These are phyloP conservation scores for Mycena maculata DNA, from an alignment of 768 basidiomycete genomes.

Conservation along the genomic window DNA sequence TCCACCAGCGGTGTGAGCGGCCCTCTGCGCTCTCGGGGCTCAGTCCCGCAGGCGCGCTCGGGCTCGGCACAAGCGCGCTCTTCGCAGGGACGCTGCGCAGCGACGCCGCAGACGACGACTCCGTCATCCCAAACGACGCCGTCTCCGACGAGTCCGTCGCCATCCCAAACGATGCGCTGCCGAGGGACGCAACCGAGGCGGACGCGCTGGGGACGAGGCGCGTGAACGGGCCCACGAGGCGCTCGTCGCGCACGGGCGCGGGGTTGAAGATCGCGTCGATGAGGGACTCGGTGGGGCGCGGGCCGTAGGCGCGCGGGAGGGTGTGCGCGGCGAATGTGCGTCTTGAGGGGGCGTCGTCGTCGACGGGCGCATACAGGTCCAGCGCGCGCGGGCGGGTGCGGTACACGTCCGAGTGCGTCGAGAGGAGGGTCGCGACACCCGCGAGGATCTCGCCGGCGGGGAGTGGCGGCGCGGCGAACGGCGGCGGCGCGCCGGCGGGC, in stretches of 20 bases:
- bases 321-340: constrained; percentile 51
- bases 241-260: constrained; percentile 55
- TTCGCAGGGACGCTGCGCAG: background rate
- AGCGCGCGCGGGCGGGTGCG: constrained; percentile 62
- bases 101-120: background rate
- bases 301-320: constrained; percentile 66
- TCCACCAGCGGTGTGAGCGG: constrained; percentile 12
- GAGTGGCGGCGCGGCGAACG: constrained; percentile 73
- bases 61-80: background rate
- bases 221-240: constrained; percentile 57
- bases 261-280: constrained; percentile 89
- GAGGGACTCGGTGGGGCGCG: constrained; percentile 74
- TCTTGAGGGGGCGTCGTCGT: constrained; percentile 8
- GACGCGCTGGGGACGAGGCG: constrained; percentile 39
- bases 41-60: constrained; percentile 9
- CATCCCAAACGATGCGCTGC: background rate
- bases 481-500: constrained; percentile 30
- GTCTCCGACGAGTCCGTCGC: background rate
- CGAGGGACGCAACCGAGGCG: constrained; percentile 1
- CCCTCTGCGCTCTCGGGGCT: background rate
- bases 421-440: constrained; percentile 70
- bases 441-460: constrained; percentile 79
- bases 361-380: constrained; percentile 52
- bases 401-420: constrained; percentile 55
- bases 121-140: background rate